Percentiles rank a stretch among this genome's conserved stretches.
These are phyloP conservation scores for Crepidotus variabilis DNA, from an alignment of 768 basidiomycete genomes.

Conservation along the genomic window DNA sequence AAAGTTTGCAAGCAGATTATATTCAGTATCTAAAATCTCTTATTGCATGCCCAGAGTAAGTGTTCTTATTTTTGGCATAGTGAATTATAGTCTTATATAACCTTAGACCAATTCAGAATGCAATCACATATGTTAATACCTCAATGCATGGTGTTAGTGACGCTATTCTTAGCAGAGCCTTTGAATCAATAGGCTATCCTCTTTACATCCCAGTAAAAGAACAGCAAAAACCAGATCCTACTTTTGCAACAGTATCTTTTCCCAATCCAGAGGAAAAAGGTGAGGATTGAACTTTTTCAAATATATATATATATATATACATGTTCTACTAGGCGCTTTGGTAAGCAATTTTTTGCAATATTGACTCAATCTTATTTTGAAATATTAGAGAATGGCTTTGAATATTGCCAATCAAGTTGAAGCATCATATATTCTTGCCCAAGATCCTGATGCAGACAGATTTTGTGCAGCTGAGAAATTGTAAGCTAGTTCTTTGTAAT, in stretches of 20 bases:
- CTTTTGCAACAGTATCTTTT: slow-evolving; percentile 81
- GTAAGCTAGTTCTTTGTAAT: slow-evolving; percentile 29
- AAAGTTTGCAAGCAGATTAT: slow-evolving; percentile 57
- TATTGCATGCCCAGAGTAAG: slow-evolving; percentile 15
- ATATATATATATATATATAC: background rate
- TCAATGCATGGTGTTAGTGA: slow-evolving; percentile 91
- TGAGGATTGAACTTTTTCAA: slow-evolving; percentile 16
- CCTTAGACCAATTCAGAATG: background rate
- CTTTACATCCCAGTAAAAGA: slow-evolving; percentile 57
- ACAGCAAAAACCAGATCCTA: slow-evolving; percentile 75
- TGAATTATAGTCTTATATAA: no score
- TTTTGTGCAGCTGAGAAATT: slow-evolving; percentile 73
- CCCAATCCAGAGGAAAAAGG: slow-evolving; percentile 94
- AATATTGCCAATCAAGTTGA: slow-evolving; percentile 49
- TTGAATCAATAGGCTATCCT: slow-evolving; percentile 55
- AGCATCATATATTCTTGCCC: slow-evolving; percentile 71
- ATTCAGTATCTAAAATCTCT: slow-evolving; percentile 36
- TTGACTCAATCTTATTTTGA: background rate
- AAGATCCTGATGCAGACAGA: slow-evolving; percentile 86
- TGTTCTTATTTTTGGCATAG: no score
- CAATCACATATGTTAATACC: slow-evolving; percentile 73
- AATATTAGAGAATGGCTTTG: slow-evolving; percentile 64
- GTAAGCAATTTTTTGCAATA: slow-evolving; percentile 9
- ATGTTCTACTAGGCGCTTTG: slow-evolving; percentile 14
- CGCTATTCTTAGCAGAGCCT: slow-evolving; percentile 52